Evolutionary conservation across 106 monocot species (phyloP), one percentile per base, ranked within the genome.

Genomic region (Ottelia alismoides): DNA sequence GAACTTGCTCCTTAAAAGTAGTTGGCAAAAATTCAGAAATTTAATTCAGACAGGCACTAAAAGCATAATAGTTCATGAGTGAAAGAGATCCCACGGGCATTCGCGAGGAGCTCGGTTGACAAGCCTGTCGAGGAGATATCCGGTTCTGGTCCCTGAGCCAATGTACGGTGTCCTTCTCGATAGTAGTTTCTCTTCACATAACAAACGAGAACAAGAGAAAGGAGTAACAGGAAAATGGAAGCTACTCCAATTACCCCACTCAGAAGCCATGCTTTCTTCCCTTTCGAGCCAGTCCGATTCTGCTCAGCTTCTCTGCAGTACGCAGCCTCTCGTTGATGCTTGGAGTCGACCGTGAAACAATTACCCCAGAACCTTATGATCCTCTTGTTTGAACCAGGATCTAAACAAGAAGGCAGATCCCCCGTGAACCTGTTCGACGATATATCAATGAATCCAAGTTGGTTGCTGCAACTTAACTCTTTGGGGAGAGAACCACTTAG

Each of bases 41-140:
- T 26, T 12, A 22, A 2, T 17, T 20, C 56, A 35, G 56, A 21
- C 0, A 20, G n/a, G 30, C 0, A 12, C 5, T 27, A 54, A 28
- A 23, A 23, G 14, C 27, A 56, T 30, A 28, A 55, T 12, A 57
- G n/a, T n/a, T n/a, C n/a, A n/a, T n/a, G n/a, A n/a, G n/a, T n/a
- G 2, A 19, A 32, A 57, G 31, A 3, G 17, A 18, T 63, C 85
- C 57, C 74, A 80, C 85, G 76, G 31, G 85, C 79, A 76, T 76
- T 80, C 27, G 67, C 76, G 25, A 80, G 72, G 69, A 85, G 75
- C 60, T 80, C 85, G 44, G 80, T 63, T 0, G 85, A 85, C 27
- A 80, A 70, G 6, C 85, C 80, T 11, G 80, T 53, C 20, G 63
- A 26, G 23, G 79, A 57, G 63, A 73, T 85, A 59, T 80, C 85